Base-by-base conservation (phyloP, 768 basidiomycete genomes). In the Kwoniella pini region DNA sequence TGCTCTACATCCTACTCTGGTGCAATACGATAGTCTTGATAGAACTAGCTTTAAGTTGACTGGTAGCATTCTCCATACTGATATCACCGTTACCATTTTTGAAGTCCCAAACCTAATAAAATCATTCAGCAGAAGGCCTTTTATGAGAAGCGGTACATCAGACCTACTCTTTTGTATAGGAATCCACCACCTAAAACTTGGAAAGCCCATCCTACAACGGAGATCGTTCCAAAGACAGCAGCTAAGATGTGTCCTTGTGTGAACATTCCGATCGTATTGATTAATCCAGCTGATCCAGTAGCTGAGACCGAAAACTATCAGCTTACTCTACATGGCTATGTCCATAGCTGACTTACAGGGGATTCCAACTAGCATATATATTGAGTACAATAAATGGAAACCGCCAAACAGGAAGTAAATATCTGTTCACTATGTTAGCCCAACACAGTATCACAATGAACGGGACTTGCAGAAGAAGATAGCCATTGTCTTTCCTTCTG, bases 341-440 rank as follows among this genome's bases (percentile, higher is more conserved):
- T 43, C 12, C 7, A 21, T 4, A 43, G 15, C 22, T 53, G 22
- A 69, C 76, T 55, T 49, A 77, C 76, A 80, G 15, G 93, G 92
- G 70, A 96, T 88, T 67, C 95, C 95, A 76, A 98, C 87, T 77
- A 93, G 87, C 90, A 90, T 94, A 68, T 97, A 98, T 74, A 90
- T 77, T 64, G 89, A 90, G 82, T 91, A 97, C 40, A 90, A 82
- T 63, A 98, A 83, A 80, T 99, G 93, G 83, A 90, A 97, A 46
- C 92, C 95, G 56, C 87, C 84, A 81, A 99, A 99, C 80, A 97
- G 85, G 83, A 97, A 95, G 83, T 91, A 99, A 66, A 96, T 79
- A 82, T 97, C 94, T 97, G 71, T 28, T 7, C 17, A 19, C 39
- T 24, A 42, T 46, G 26, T 44, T 26, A 39, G 19, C 17, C 31